Evolutionary conservation across 2,329 filamentous ascomycete genomes (phyloP), one percentile per base, ranked within the genome.

Genomic region (Shiraia sp.): DNA sequence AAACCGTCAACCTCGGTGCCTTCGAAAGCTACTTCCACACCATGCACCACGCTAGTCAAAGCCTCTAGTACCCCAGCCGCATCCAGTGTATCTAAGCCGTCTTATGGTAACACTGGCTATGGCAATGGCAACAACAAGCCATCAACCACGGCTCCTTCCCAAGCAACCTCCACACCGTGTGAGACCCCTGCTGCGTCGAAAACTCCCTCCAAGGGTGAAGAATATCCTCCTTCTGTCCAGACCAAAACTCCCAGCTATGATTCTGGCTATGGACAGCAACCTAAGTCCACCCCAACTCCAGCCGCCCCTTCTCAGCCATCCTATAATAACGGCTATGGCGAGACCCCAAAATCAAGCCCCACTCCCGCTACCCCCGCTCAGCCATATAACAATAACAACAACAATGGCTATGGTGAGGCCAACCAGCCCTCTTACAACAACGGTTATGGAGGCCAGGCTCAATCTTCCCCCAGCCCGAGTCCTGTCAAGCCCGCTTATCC

Each of bases 141-240:
- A 7, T 34, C 38, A 1, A 22, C 25, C 5, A 34, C 38, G n/a
- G 16, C 24, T 12, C 38, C 38, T n/a, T 34, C 38, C 30, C 36
- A 42, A 15, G 26, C 46, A 10, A 35, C 42, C 13, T 46, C 42
- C 10, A 49, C 46, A n/a, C 46, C 46, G 26, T 49, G 46, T 36
- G 46, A 49, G n/a, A n/a, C n/a, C n/a, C n/a, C n/a, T n/a, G n/a
- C n/a, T n/a, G n/a, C n/a, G n/a, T n/a, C n/a, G n/a, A n/a, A n/a
- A n/a, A n/a, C n/a, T n/a, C n/a, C n/a, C n/a, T n/a, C n/a, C n/a
- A n/a, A n/a, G n/a, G n/a, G n/a, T n/a, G n/a, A n/a, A n/a, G n/a
- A n/a, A n/a, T n/a, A n/a, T n/a, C n/a, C n/a, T n/a, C n/a, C n/a
- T n/a, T n/a, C n/a, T n/a, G n/a, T n/a, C n/a, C n/a, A n/a, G n/a